Conservation (phyloP, 2,329 filamentous ascomycete genomes). For the Ophiostoma pallidulum region DNA sequence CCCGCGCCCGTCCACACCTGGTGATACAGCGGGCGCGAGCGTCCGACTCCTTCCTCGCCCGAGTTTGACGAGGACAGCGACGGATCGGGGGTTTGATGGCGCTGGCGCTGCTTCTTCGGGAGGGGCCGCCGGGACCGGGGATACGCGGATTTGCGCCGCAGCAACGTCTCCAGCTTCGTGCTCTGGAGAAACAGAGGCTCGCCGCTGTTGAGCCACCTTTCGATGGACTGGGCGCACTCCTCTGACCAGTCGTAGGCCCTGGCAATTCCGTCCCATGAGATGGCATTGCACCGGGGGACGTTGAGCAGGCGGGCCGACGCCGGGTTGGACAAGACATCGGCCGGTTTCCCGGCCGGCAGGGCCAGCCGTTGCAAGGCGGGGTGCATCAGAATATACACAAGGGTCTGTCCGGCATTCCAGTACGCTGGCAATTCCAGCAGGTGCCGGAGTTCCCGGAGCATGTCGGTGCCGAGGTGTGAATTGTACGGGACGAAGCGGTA, state of each 20-base stretch:
- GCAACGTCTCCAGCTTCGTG: neutral
- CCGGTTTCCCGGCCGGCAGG: neutral
- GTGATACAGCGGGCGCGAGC: neutral
- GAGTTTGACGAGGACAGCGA: neutral
- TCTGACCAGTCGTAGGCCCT: no score
- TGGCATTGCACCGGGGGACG: neutral
- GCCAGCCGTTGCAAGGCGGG: slow-evolving; percentile 3
- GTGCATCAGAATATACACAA: slow-evolving; percentile 11
- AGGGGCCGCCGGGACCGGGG: neutral
- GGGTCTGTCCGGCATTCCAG: neutral
- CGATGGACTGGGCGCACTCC: neutral
- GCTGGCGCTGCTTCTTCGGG: neutral
- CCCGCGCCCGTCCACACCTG: neutral
- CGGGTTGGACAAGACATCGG: no score
- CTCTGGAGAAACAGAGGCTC: slow-evolving; percentile 6
- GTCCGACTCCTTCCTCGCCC: neutral
- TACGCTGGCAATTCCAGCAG: slow-evolving; percentile 2
- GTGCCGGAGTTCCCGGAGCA: slow-evolving; percentile 2
- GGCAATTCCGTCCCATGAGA: slow-evolving; percentile 8
- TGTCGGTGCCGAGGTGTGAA: neutral
- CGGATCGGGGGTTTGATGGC: neutral
- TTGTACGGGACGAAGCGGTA: slow-evolving; percentile 4
- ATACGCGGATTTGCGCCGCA: neutral
- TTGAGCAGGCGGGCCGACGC: no score
- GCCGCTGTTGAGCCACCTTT: neutral